Conservation (phyloP, 2,329 filamentous ascomycete species). For the Colletotrichum sp. region DNA sequence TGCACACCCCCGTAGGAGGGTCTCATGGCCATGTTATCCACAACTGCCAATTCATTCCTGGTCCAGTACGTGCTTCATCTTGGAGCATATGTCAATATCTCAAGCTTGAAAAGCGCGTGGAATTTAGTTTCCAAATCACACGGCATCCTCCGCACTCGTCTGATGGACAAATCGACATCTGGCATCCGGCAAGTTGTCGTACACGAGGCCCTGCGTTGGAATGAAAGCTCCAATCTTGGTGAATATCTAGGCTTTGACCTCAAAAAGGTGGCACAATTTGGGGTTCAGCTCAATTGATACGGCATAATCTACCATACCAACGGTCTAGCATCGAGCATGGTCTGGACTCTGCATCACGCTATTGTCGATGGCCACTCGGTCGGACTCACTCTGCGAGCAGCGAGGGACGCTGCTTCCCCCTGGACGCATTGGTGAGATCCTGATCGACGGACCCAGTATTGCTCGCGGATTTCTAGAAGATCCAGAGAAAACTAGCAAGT, state of each 20-base stretch:
- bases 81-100: neutral
- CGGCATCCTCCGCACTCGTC: conserved; percentile 25
- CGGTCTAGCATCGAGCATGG: conserved; percentile 3
- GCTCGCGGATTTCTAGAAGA: conserved; percentile 22
- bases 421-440: conserved; percentile 30
- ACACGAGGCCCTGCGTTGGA: neutral
- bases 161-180: conserved; percentile 9
- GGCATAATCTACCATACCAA: conserved; percentile 14
- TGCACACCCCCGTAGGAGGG: conserved; percentile 11
- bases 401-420: conserved; percentile 24
- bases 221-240: neutral
- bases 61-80: conserved; percentile 3
- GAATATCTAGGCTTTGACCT: conserved; percentile 3
- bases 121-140: conserved; percentile 12
- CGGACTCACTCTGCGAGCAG: conserved; percentile 1
- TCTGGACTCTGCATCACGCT: conserved; percentile 24
- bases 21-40: conserved; percentile 9
- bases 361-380: conserved; percentile 11
- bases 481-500: neutral
- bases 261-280: neutral
- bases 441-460: conserved; percentile 31
- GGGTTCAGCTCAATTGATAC: conserved; percentile 23
- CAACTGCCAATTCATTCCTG: neutral
- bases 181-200: conserved; percentile 57
- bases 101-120: conserved; percentile 6